These are phyloP conservation scores for Brasenia schreberi DNA, from an alignment of 164 flowering plant genomes.

Conservation along the genomic window DNA sequence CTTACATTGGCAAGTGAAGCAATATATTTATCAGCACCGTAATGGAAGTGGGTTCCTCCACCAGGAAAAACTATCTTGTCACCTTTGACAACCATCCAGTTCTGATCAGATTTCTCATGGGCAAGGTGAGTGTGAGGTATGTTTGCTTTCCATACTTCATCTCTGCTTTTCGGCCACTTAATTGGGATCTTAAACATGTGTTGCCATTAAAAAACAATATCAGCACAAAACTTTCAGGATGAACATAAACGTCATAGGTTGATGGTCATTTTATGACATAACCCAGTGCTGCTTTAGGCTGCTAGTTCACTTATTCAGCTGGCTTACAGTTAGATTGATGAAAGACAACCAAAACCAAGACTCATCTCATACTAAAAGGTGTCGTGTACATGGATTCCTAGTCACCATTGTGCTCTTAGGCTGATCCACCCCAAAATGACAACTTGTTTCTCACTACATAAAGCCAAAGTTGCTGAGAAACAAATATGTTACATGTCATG, in stretches of 20 bases:
- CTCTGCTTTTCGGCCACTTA: slow-evolving; percentile 93
- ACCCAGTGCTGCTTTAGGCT: too few relatives aligned
- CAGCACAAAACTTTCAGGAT: background rate
- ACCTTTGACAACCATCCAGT: slow-evolving; percentile 95
- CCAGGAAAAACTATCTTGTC: slow-evolving; percentile 85
- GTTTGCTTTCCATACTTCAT: slow-evolving; percentile 86
- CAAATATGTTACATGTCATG: background rate
- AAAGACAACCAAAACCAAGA: too few relatives aligned
- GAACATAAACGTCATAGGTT: background rate
- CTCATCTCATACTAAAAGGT: too few relatives aligned
- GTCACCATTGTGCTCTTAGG: background rate
- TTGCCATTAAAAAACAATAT: background rate
- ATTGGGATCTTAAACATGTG: slow-evolving; percentile 80
- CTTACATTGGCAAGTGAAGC: slow-evolving; percentile 71
- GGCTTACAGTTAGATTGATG: too few relatives aligned
- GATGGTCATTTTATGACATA: too few relatives aligned
- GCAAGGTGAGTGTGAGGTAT: slow-evolving; percentile 97
- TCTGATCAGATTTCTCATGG: slow-evolving; percentile 81
- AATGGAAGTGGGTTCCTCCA: slow-evolving; percentile 89
- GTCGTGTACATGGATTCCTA: too few relatives aligned
- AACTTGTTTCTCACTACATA: background rate
- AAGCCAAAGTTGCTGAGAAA: background rate
- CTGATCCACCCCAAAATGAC: background rate
- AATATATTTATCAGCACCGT: slow-evolving; percentile 87
- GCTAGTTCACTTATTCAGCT: background rate